phyloP scores from a whole-genome alignment of 257 asterid genomes.

The Scutellaria barbata region DNA sequence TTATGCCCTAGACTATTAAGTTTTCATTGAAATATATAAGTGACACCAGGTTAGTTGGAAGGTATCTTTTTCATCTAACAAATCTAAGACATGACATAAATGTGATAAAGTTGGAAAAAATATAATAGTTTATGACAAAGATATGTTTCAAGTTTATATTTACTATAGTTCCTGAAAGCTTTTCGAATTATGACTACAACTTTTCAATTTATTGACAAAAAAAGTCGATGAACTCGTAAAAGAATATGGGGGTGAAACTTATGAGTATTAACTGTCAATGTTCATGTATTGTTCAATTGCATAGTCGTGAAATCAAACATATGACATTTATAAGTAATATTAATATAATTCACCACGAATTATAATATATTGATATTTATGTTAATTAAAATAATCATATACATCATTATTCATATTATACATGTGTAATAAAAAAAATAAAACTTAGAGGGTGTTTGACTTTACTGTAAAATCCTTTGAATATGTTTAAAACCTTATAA shows the following conservation, averaged over 20 bases:
- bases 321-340: neutral
- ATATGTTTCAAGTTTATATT: conserved; percentile 6
- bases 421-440: no score
- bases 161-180: neutral
- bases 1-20: neutral
- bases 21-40: neutral
- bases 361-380: no score
- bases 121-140: conserved; percentile 4
- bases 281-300: conserved; percentile 18
- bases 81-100: neutral
- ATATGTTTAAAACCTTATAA: no score
- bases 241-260: neutral
- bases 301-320: neutral
- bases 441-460: no score
- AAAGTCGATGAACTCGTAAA: neutral
- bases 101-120: neutral
- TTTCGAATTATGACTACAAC: neutral
- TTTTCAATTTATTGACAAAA: neutral
- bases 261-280: no score
- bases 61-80: neutral
- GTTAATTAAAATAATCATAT: no score
- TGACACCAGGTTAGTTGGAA: neutral
- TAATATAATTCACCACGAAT: no score
- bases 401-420: no score
- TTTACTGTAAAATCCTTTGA: no score